Base-by-base conservation (phyloP, 1,284 basidiomycete species). In the Trametes versicolor region DNA sequence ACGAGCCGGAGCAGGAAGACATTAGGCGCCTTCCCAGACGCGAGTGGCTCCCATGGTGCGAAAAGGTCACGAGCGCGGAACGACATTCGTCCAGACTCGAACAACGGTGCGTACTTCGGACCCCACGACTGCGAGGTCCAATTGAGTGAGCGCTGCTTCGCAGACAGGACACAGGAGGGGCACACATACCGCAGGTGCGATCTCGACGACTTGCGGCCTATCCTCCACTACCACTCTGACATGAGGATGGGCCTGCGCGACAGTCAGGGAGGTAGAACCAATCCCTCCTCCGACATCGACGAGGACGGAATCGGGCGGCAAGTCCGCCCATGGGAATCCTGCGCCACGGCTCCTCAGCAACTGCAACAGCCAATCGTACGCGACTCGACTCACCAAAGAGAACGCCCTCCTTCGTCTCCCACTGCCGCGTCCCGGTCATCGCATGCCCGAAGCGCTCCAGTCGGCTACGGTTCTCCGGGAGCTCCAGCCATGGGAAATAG, bases 251-350 rank as follows among this genome's bases (percentile, higher is more conserved):
- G 83, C 80, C 48, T 82, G 81, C 23, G 87, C 87, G 27, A 92
- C 82, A 47, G 85, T 66, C 84, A 92, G 86, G 21, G 82, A 85
- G 0, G 87, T 87, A 19, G 86, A 87, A 12, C 90, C 91, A 43
- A 90, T 88, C 0, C 91, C 90, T 7, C 90, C 90, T 0, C 90
- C 91, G 4, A 92, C 90, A 67, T 92, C 90, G 9, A 92, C 87
- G 25, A 92, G 76, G 49, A 53, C 49, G 0, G 86, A 85, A 1
- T 83, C 83, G 21, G 71, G 76, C 2, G 82, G 81, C 23, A 92
- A 78, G 13, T 82, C 78, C 15, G 78, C 74, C 86, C 90, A 91
- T 63, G 87, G 85, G 71, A 89, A 90, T 19, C 64, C 23, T 62
- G 23, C 1, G 17, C 48, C 39, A 39, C 32, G 2, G 9, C 0